Conservation (phyloP, 1,284 basidiomycete genomes). For the Cryptococcus depauperatus region DNA sequence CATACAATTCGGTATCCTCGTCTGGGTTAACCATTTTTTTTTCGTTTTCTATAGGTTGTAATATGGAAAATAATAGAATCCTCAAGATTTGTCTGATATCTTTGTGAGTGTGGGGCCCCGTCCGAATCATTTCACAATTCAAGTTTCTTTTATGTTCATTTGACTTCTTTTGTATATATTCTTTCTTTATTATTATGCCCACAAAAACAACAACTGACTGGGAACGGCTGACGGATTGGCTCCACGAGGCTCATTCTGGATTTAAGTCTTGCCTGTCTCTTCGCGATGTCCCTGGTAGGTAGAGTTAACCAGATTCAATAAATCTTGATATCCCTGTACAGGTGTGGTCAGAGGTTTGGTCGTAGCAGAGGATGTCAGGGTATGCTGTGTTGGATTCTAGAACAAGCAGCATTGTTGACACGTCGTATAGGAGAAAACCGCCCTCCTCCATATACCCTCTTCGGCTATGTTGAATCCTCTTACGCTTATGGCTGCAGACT, state of each 20-base stretch:
- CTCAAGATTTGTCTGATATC: no score
- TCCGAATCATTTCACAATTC: no score
- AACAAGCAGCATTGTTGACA: not conserved
- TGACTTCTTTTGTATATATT: not conserved
- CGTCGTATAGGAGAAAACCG: constrained; percentile 49
- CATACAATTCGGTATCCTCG: constrained; percentile 90
- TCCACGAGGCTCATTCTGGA: constrained; percentile 8
- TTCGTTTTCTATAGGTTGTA: no score
- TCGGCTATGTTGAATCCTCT: constrained; percentile 60
- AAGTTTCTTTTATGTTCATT: not conserved
- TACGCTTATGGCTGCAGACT: constrained; percentile 48
- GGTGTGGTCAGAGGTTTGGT: constrained; percentile 66
- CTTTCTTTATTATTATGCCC: not conserved
- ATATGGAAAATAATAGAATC: no score
- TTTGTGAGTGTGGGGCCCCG: no score
- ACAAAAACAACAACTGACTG: not conserved
- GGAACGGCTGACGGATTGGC: not conserved
- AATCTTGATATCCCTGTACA: no score
- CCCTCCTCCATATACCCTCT: constrained; percentile 60
- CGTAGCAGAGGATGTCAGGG: constrained; percentile 49
- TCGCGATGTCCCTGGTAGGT: constrained; percentile 10
- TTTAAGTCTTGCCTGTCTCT: constrained; percentile 9
- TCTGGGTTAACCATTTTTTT: constrained; percentile 55
- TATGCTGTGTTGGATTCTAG: constrained; percentile 30
- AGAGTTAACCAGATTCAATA: no score